phyloP scores from a whole-genome alignment of 306 rosid genomes.

The Malus fusca region DNA sequence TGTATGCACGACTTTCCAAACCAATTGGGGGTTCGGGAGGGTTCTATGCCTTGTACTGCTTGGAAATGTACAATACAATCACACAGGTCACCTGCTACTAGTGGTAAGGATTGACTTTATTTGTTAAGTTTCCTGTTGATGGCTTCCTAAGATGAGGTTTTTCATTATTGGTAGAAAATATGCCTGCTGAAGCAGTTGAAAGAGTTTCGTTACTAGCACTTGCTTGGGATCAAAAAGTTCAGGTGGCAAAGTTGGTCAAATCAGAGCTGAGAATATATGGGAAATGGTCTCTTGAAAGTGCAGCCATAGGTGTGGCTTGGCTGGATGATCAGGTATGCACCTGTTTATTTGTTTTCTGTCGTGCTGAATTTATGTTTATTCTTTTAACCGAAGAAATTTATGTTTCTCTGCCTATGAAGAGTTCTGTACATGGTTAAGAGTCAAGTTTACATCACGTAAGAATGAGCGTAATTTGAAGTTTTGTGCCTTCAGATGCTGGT shows the following conservation, averaged over 20 bases:
- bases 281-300: slow-evolving; percentile 84
- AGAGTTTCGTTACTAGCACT: slow-evolving; percentile 88
- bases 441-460: slow-evolving; percentile 9
- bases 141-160: background rate
- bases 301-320: slow-evolving; percentile 90
- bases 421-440: slow-evolving; percentile 16
- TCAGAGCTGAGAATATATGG: slow-evolving; percentile 75
- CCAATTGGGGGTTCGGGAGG: slow-evolving; percentile 94
- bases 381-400: background rate
- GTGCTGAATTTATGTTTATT: slow-evolving; percentile 1
- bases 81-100: slow-evolving; percentile 35
- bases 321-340: slow-evolving; percentile 78
- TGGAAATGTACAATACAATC: slow-evolving; percentile 74
- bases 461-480: slow-evolving; percentile 12
- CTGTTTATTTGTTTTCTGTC: slow-evolving; percentile 7
- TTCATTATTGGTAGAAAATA: slow-evolving; percentile 41
- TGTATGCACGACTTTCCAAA: slow-evolving; percentile 71
- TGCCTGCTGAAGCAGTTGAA: slow-evolving; percentile 49
- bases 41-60: slow-evolving; percentile 93
- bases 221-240: slow-evolving; percentile 95
- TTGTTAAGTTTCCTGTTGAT: slow-evolving; percentile 18
- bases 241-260: slow-evolving; percentile 84
- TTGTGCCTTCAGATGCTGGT: slow-evolving; percentile 74
- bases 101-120: slow-evolving; percentile 41
- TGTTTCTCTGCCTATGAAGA: background rate